Conservation (phyloP, 805 yeast genomes). For the Lipomyces mesembrius region DNA sequence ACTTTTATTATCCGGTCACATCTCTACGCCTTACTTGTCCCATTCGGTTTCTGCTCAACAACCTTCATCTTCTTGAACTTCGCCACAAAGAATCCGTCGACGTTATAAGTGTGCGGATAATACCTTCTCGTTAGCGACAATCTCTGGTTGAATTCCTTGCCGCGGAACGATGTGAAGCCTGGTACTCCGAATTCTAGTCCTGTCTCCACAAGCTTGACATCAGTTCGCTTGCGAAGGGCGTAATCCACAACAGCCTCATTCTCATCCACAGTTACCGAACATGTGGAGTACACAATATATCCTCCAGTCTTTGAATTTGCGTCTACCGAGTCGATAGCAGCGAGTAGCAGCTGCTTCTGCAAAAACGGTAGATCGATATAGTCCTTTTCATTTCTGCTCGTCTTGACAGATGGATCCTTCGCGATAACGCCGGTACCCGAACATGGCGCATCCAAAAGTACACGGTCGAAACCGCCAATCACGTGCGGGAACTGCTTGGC, state of each 20-base stretch:
- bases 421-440: conserved; percentile 99
- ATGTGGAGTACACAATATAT: conserved; percentile 92
- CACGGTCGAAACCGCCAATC: conserved; percentile 96
- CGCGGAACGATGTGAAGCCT: conserved; percentile 92
- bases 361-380: conserved; percentile 95
- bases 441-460: conserved; percentile 96
- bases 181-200: conserved; percentile 93
- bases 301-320: conserved; percentile 93
- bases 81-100: conserved; percentile 98
- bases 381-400: conserved; percentile 92
- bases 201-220: conserved; percentile 90
- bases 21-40: neutral
- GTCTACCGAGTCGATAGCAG: conserved; percentile 97
- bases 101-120: conserved; percentile 98
- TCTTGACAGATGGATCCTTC: conserved; percentile 93
- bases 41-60: conserved; percentile 17
- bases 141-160: conserved; percentile 82
- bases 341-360: conserved; percentile 88
- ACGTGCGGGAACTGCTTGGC: conserved; percentile 98
- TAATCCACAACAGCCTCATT: conserved; percentile 99
- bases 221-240: conserved; percentile 93
- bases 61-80: conserved; percentile 74
- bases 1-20: neutral
- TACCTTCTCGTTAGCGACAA: conserved; percentile 87
- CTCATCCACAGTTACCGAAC: conserved; percentile 98